Evolutionary conservation across 306 rosid genomes (phyloP).

Genomic region (Lotus japonicus): DNA sequence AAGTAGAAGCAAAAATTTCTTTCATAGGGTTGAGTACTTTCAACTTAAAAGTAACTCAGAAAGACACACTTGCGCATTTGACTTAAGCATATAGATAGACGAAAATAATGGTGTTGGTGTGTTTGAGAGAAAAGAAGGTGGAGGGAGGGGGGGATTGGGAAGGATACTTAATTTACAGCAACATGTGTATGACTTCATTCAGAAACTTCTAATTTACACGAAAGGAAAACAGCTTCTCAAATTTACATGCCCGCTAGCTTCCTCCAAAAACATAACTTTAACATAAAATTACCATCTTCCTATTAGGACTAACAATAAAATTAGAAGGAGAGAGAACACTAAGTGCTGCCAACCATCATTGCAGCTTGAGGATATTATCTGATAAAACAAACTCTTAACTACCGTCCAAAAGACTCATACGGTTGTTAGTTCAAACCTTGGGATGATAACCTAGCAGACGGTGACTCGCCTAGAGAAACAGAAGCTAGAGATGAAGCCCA

Average conservation of each 20-base stretch:
- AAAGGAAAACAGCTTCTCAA: slow-evolving; percentile 30
- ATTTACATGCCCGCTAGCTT: slow-evolving; percentile 32
- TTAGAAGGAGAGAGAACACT: not conserved
- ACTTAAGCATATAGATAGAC: too few species aligned
- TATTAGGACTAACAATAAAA: slow-evolving; percentile 4
- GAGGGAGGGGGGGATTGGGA: not conserved
- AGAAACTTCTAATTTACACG: slow-evolving; percentile 31
- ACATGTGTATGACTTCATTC: slow-evolving; percentile 23
- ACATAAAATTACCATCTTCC: slow-evolving; percentile 17
- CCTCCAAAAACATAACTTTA: slow-evolving; percentile 19
- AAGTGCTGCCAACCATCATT: slow-evolving; percentile 28
- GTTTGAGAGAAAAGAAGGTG: not conserved
- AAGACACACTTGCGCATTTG: too few species aligned
- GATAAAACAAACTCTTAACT: slow-evolving; percentile 5
- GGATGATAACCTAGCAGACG: slow-evolving; percentile 36
- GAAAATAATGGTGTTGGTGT: too few species aligned
- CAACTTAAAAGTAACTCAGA: too few species aligned
- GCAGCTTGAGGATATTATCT: slow-evolving; percentile 24
- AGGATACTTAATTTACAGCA: slow-evolving; percentile 17
- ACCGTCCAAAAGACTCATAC: slow-evolving; percentile 27
- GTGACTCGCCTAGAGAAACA: slow-evolving; percentile 63
- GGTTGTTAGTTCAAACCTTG: slow-evolving; percentile 31
- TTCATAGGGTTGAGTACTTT: too few species aligned
- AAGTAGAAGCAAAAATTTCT: too few species aligned
- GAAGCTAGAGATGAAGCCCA: slow-evolving; percentile 83